Evolutionary conservation across 306 rosid species (phyloP).

Genomic region (Astragalus membranaceus): DNA sequence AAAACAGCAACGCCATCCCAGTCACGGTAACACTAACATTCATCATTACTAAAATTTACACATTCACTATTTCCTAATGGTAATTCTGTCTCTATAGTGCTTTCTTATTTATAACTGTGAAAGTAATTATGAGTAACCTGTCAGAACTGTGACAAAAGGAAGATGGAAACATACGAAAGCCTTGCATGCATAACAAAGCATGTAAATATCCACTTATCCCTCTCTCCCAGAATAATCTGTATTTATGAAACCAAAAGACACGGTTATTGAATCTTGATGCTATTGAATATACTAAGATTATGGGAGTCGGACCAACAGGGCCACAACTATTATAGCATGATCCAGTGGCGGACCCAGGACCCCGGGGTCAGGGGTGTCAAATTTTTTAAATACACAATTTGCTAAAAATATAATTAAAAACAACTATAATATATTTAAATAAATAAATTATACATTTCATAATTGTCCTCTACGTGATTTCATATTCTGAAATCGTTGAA

Average conservation of each 20-base stretch:
- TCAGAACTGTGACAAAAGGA: background rate
- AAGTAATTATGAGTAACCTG: background rate
- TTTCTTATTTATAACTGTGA: background rate
- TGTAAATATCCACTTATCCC: background rate
- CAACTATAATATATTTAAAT: no score
- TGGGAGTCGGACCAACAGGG: background rate
- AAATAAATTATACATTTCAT: no score
- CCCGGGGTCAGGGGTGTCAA: no score
- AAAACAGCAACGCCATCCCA: background rate
- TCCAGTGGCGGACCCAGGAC: no score
- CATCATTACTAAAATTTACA: background rate
- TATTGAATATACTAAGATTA: background rate
- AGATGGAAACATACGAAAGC: background rate
- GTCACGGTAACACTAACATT: slow-evolving; percentile 8
- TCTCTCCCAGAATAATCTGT: background rate
- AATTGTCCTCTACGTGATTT: no score
- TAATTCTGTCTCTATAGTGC: background rate
- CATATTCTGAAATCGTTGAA: no score
- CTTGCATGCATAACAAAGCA: background rate
- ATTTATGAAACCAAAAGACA: background rate
- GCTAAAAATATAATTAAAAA: no score
- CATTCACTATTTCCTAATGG: background rate
- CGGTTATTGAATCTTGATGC: background rate
- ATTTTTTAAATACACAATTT: no score
- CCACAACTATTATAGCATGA: background rate